Percentiles rank a stretch among this genome's conserved stretches.
These are phyloP conservation scores for Tolypocladium tundrense DNA, from an alignment of 2,329 filamentous ascomycete species.

Conservation along the genomic window DNA sequence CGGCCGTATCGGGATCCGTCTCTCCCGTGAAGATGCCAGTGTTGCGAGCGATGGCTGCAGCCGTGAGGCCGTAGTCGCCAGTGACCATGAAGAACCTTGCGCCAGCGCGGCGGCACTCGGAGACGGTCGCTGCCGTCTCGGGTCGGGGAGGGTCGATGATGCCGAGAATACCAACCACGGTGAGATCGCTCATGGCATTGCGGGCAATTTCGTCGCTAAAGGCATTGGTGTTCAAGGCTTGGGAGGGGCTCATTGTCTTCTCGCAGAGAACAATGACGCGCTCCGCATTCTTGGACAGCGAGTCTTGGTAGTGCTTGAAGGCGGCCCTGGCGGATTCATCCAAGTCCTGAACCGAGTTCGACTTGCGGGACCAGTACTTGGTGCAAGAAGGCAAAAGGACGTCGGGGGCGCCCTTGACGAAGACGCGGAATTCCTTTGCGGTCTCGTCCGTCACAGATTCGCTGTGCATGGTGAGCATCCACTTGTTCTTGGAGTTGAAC, in stretches of 20 bases:
- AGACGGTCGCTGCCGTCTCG: conserved; percentile 30
- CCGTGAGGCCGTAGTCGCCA: conserved; percentile 42
- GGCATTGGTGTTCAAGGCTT: conserved; percentile 27
- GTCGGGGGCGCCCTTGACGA: conserved; percentile 45
- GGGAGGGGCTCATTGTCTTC: conserved; percentile 18
- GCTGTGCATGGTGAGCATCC: conserved; percentile 31
- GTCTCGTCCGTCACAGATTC: conserved; percentile 14
- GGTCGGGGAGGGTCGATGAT: conserved; percentile 36
- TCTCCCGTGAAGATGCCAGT: conserved; percentile 50
- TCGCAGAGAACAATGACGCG: conserved; percentile 32
- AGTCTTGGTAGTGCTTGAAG: conserved; percentile 26
- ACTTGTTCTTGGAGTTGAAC: conserved; percentile 42
- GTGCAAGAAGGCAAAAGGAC: conserved; percentile 30
- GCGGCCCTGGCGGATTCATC: conserved; percentile 19
- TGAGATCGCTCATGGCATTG: conserved; percentile 29
- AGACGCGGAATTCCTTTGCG: conserved; percentile 25
- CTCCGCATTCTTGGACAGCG: conserved; percentile 30
- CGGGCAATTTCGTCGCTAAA: conserved; percentile 39
- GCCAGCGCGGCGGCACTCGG: conserved; percentile 31
- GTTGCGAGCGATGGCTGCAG: conserved; percentile 54
- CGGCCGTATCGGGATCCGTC: conserved; percentile 29
- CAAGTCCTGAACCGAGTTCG: conserved; percentile 21
- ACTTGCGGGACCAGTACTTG: conserved; percentile 21
- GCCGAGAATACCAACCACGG: conserved; percentile 40
- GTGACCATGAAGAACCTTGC: conserved; percentile 39